Conservation (phyloP, 2,329 filamentous ascomycete species). For the Xylariaceae sp. region DNA sequence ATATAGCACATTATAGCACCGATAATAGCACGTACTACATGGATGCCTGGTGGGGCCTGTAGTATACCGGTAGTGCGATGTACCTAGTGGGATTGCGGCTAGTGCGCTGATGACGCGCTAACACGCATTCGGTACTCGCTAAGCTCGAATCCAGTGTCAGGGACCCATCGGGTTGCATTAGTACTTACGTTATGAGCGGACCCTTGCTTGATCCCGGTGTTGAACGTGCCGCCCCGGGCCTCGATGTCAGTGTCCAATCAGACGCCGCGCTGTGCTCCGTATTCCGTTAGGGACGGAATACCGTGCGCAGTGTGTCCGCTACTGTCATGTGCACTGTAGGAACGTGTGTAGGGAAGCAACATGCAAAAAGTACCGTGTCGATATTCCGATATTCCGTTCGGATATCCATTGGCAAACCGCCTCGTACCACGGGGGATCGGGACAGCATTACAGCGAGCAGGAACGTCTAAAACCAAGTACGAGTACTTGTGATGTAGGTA, state of each 20-base stretch:
- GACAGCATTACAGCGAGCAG: too few relatives aligned
- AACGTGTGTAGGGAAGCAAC: neutral
- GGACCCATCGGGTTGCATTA: neutral
- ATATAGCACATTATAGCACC: too few relatives aligned
- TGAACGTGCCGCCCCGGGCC: slow-evolving; percentile 11
- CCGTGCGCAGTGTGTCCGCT: neutral
- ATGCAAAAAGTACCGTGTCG: too few relatives aligned
- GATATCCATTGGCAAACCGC: too few relatives aligned
- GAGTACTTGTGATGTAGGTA: too few relatives aligned
- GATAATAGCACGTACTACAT: too few relatives aligned
- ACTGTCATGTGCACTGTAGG: neutral
- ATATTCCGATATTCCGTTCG: too few relatives aligned
- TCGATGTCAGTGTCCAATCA: neutral
- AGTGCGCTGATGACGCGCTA: neutral
- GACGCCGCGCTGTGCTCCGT: neutral
- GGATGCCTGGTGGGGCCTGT: too few relatives aligned
- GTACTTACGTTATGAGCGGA: neutral
- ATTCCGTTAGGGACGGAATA: neutral
- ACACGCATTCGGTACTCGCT: neutral
- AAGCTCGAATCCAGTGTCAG: slow-evolving; percentile 14
- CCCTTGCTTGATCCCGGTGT: slow-evolving; percentile 10
- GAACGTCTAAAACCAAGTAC: too few relatives aligned
- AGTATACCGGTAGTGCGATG: neutral
- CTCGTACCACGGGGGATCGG: too few relatives aligned
- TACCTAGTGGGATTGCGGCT: neutral